These are phyloP conservation scores for Xylariaceae sp. DNA, from an alignment of 2,329 filamentous ascomycete species.

Conservation along the genomic window DNA sequence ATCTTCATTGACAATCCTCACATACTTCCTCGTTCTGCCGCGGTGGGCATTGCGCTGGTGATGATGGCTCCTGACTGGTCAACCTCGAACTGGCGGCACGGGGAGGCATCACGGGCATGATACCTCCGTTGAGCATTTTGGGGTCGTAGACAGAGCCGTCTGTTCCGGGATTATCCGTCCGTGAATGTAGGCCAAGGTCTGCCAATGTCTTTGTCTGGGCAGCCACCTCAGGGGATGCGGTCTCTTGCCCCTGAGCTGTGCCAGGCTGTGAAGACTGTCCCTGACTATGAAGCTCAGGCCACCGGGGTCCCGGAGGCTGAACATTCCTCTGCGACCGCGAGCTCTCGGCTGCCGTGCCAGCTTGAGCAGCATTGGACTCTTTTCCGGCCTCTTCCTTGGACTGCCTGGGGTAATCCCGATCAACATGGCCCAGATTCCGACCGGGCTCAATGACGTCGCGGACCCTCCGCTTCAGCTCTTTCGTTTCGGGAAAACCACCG, in stretches of 20 bases:
- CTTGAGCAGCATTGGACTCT: constrained; percentile 1
- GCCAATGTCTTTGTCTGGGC: not conserved
- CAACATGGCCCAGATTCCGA: constrained; percentile 76
- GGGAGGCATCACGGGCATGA: constrained; percentile 8
- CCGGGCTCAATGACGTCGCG: constrained; percentile 76
- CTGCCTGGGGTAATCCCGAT: constrained; percentile 42
- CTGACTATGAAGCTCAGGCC: constrained; percentile 3
- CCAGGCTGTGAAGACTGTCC: not conserved
- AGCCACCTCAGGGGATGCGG: not conserved
- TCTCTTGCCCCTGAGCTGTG: not conserved
- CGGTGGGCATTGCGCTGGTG: not conserved
- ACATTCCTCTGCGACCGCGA: not conserved
- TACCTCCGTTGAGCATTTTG: constrained; percentile 8
- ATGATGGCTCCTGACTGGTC: not conserved
- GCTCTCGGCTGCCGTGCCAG: not conserved
- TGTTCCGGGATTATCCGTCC: not conserved
- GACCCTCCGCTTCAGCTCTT: constrained; percentile 80
- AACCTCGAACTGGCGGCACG: not conserved
- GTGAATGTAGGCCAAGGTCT: not conserved
- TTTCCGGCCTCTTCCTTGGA: constrained; percentile 6
- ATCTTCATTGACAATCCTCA: constrained; percentile 34
- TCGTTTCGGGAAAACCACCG: constrained; percentile 90
- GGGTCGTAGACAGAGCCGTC: constrained; percentile 4
- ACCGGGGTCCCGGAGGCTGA: constrained; percentile 2
- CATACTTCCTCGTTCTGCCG: constrained; percentile 26